phyloP scores from a whole-genome alignment of 495 filamentous ascomycete species.

The Daldinia decipiens region DNA sequence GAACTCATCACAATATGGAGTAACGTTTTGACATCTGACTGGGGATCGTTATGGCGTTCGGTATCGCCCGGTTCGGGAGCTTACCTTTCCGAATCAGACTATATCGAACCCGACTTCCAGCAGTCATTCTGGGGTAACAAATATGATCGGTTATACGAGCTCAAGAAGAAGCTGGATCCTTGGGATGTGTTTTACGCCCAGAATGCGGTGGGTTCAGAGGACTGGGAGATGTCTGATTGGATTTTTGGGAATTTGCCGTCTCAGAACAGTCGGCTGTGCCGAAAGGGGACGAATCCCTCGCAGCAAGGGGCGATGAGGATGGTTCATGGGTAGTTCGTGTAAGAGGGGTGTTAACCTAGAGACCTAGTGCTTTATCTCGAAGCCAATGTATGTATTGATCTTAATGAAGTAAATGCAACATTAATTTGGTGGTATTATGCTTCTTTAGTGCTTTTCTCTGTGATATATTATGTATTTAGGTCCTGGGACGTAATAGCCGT shows the following conservation, averaged over 20 bases:
- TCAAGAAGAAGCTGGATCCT: constrained; percentile 63
- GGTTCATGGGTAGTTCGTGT: not conserved
- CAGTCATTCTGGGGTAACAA: constrained; percentile 65
- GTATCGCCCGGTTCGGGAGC: constrained; percentile 54
- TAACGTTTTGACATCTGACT: constrained; percentile 61
- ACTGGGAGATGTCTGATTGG: constrained; percentile 52
- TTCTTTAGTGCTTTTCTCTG: no score
- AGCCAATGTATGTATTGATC: not conserved
- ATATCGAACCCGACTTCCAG: constrained; percentile 64
- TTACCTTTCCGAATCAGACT: constrained; percentile 59
- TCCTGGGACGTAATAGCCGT: no score
- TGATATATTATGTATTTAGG: no score
- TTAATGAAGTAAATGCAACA: no score
- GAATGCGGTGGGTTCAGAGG: constrained; percentile 61
- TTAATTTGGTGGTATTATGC: no score
- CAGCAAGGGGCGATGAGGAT: not conserved
- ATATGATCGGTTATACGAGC: constrained; percentile 54
- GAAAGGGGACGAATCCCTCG: constrained; percentile 32
- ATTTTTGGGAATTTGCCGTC: constrained; percentile 47
- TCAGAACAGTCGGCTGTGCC: constrained; percentile 48
- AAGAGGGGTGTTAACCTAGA: no score
- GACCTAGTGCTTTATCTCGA: not conserved
- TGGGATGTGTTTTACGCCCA: constrained; percentile 61
- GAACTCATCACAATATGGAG: constrained; percentile 53
- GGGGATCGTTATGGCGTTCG: constrained; percentile 54